Conservation (phyloP, 1,284 basidiomycete genomes). For the Ceratobasidium sp. region DNA sequence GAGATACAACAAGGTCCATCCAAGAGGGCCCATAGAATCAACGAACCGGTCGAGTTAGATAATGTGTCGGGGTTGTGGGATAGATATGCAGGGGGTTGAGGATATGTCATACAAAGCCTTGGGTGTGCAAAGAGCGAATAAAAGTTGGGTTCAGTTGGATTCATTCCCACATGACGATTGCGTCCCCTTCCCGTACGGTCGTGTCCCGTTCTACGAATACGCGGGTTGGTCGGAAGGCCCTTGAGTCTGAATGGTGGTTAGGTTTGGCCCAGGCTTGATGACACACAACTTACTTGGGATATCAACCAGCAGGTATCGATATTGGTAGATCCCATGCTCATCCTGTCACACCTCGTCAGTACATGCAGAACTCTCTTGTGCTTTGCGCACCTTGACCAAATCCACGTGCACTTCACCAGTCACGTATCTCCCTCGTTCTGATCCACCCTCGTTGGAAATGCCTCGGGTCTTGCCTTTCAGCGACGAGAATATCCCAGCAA, state of each 20-base stretch:
- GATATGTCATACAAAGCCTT: slow-evolving; percentile 29
- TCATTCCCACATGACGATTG: slow-evolving; percentile 73
- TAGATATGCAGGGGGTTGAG: slow-evolving; percentile 37
- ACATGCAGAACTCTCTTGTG: not conserved
- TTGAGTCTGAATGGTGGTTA: slow-evolving; percentile 63
- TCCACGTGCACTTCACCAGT: slow-evolving; percentile 84
- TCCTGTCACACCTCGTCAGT: slow-evolving; percentile 62
- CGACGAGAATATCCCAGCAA: slow-evolving; percentile 75
- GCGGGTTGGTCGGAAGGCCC: slow-evolving; percentile 68
- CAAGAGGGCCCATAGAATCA: not conserved
- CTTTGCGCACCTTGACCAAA: slow-evolving; percentile 69
- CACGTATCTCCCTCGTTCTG: slow-evolving; percentile 64
- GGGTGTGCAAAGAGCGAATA: not conserved
- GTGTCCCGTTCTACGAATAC: slow-evolving; percentile 75
- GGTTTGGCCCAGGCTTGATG: not conserved
- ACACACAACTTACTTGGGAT: slow-evolving; percentile 70
- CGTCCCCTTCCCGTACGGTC: slow-evolving; percentile 75
- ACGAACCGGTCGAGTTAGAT: slow-evolving; percentile 33
- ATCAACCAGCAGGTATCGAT: slow-evolving; percentile 79
- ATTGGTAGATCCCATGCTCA: slow-evolving; percentile 77
- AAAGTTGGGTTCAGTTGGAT: slow-evolving; percentile 35
- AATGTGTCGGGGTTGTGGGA: slow-evolving; percentile 10
- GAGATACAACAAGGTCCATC: slow-evolving; percentile 1
- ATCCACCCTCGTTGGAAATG: not conserved
- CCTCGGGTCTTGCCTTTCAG: slow-evolving; percentile 59